A percentile compares a stretch with the other conserved stretches of the same genome.
Evolutionary conservation across 2,329 filamentous ascomycete genomes (phyloP).

Genomic region (Phaeosphaeria sp.): DNA sequence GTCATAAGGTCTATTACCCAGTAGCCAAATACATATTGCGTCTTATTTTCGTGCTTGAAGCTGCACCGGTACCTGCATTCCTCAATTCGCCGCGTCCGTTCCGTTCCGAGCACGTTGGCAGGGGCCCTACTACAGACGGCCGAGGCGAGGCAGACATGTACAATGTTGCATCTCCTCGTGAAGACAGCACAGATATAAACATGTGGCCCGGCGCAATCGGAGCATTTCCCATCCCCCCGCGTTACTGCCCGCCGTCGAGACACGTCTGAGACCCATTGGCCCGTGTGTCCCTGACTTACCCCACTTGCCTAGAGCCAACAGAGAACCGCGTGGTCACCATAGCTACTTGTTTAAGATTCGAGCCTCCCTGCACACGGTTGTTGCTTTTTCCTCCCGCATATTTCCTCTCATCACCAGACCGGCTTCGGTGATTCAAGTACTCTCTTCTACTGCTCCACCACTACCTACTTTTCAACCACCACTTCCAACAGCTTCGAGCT

Average conservation of each 20-base stretch:
- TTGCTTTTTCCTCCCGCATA: constrained; percentile 13
- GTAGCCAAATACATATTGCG: constrained; percentile 10
- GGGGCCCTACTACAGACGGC: constrained; percentile 16
- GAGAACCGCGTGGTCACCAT: constrained; percentile 32
- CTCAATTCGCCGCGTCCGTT: constrained; percentile 13
- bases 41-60: constrained; percentile 2
- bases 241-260: constrained; percentile 7
- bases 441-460: constrained; percentile 14
- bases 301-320: constrained; percentile 34
- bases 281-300: constrained; percentile 24
- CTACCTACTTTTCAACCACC: constrained; percentile 6
- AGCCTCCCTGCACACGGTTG: background rate
- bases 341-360: constrained; percentile 33
- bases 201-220: constrained; percentile 1
- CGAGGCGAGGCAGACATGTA: constrained; percentile 26
- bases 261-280: constrained; percentile 26
- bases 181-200: background rate
- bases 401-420: constrained; percentile 9
- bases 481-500: constrained; percentile 9
- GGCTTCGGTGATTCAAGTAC: constrained; percentile 24
- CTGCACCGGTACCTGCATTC: constrained; percentile 2
- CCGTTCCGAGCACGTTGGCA: constrained; percentile 19
- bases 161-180: constrained; percentile 20
- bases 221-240: constrained; percentile 9
- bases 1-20: constrained; percentile 25